Base-by-base conservation (phyloP, 169 alveolate genomes). In the Babesia bigemina region DNA sequence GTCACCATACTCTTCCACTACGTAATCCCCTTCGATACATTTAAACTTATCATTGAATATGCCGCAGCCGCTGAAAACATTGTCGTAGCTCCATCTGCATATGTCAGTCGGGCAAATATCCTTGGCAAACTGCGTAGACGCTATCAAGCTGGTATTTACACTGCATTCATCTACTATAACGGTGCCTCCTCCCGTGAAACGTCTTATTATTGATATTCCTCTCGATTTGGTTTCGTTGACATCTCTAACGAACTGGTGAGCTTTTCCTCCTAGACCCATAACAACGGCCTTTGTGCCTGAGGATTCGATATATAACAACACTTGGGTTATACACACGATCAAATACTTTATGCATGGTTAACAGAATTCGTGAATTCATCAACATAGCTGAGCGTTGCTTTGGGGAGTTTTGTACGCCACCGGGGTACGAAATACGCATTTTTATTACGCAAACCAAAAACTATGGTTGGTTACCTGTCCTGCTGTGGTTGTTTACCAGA, bases 181-280 rank as follows among this genome's bases (percentile, higher is more conserved):
- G 14, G 94, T 90, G 9, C 94, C 94, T 4, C 94, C 94, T 6
- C 94, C 94, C 28, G 92, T 90, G 61, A 75, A 90, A 29, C 94
- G 82, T 28, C 66, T 75, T 26, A 90, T 90, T 28, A 85, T 42
- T 9, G 63, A 24, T 1, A 89, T 83, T 10, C 84, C 78, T 24
- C 70, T 56, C 19, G 60, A 39, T 22, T 72, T 58, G 59, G 87
- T 61, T 45, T 72, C 75, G n/a, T 86, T 63, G 9, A 53, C 53
- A 44, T 90, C 88, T 21, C 70, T 90, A 52, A 84, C 77, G 42
- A 78, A 76, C 28, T 86, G 86, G 0, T 52, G 45, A 19, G 70
- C 65, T 36, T 90, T 85, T 14, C 92, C 90, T 17, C 86, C 67
- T 7, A 90, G 73, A 29, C 94, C 94, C 24, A 90, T 57, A 44